Percentiles rank a stretch among this genome's conserved stretches.
These are phyloP conservation scores for Hirsutella rhossiliensis DNA, from an alignment of 2,329 filamentous ascomycete species.

Conservation along the genomic window DNA sequence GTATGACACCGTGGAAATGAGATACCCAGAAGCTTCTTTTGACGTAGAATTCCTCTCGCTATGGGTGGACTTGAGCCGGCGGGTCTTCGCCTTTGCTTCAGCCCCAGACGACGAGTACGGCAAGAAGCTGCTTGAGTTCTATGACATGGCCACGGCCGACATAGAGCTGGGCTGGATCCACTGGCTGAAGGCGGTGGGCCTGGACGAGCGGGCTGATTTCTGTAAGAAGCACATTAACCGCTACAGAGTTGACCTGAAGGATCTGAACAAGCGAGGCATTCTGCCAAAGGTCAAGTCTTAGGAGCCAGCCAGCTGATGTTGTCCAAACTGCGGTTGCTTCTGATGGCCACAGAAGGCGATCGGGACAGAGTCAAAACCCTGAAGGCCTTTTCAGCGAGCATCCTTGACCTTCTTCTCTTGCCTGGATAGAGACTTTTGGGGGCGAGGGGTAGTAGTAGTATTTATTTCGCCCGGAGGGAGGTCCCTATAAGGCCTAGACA, in stretches of 20 bases:
- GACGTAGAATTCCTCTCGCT: conserved; percentile 12
- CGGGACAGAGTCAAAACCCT: too few species aligned
- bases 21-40: conserved; percentile 15
- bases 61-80: conserved; percentile 12
- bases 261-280: conserved; percentile 11
- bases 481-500: too few species aligned
- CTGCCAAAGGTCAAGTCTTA: conserved; percentile 2
- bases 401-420: too few species aligned
- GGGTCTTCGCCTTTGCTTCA: conserved; percentile 11
- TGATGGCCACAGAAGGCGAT: too few species aligned
- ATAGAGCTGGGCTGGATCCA: conserved; percentile 7
- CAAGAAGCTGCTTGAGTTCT: conserved; percentile 9
- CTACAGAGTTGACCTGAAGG: conserved; percentile 7
- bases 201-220: conserved; percentile 3
- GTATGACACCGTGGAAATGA: conserved; percentile 14
- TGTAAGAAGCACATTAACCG: conserved; percentile 7
- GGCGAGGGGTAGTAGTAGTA: too few species aligned
- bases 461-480: too few species aligned
- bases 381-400: too few species aligned
- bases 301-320: too few species aligned
- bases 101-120: conserved; percentile 7
- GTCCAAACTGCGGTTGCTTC: too few species aligned
- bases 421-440: too few species aligned
- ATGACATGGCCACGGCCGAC: conserved; percentile 11
- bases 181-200: conserved; percentile 9